These are phyloP conservation scores for Bretziella fagacearum DNA, from an alignment of 2,329 filamentous ascomycete species.

Conservation along the genomic window DNA sequence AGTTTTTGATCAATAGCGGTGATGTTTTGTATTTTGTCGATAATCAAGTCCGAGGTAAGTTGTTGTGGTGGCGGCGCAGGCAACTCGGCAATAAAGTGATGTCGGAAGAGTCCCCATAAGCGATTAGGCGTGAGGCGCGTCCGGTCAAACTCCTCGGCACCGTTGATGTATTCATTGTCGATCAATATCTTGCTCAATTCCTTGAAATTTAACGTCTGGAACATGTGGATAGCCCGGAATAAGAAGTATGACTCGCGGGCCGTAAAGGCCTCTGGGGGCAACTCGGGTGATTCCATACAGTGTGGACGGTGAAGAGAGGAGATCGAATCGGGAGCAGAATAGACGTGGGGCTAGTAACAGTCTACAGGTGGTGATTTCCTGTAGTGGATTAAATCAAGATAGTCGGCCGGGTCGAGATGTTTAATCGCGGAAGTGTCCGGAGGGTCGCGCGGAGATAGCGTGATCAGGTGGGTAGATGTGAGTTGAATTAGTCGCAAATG, in stretches of 20 bases:
- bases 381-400: not conserved
- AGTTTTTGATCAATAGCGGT: conserved; percentile 11
- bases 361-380: conserved; percentile 3
- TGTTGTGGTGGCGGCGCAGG: conserved; percentile 6
- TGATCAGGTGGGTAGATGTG: too few species aligned
- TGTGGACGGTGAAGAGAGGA: not conserved
- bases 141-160: conserved; percentile 54
- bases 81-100: conserved; percentile 58
- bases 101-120: conserved; percentile 61
- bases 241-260: conserved; percentile 73
- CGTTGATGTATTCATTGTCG: conserved; percentile 54
- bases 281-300: conserved; percentile 14
- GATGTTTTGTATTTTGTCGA: conserved; percentile 11
- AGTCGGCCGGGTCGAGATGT: not conserved
- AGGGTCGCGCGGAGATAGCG: too few species aligned
- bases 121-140: conserved; percentile 59
- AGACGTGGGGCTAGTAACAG: not conserved
- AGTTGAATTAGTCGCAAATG: too few species aligned
- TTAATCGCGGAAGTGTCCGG: too few species aligned
- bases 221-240: conserved; percentile 63
- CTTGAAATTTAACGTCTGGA: conserved; percentile 47
- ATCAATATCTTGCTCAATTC: conserved; percentile 59
- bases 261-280: conserved; percentile 40
- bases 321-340: not conserved
- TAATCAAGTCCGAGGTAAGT: conserved; percentile 11